phyloP scores from a whole-genome alignment of 2,329 filamentous ascomycete species.

The Cladorrhinum sp. region DNA sequence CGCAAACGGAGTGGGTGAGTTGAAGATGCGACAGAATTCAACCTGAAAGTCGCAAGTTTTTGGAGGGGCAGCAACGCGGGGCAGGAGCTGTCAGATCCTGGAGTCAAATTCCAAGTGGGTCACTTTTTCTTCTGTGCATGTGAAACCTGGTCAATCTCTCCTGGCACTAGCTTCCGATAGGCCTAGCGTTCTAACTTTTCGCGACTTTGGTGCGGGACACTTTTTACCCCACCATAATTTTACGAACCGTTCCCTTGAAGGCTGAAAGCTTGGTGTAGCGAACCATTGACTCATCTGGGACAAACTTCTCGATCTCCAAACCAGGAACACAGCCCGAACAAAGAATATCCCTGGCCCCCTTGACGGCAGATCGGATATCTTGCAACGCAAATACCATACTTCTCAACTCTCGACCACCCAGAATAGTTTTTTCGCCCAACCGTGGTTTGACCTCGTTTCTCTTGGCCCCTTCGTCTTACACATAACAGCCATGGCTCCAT shows the following conservation, averaged over 20 bases:
- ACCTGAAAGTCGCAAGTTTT: background rate
- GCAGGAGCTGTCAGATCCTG: background rate
- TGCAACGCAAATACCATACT: background rate
- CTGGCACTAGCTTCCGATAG: background rate
- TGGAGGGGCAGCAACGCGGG: background rate
- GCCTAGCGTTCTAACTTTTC: background rate
- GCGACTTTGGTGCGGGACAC: constrained; percentile 15
- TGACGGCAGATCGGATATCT: background rate
- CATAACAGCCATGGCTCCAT: constrained; percentile 50
- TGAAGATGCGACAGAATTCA: background rate
- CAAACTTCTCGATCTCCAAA: background rate
- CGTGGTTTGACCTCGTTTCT: background rate
- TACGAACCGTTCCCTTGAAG: constrained; percentile 9
- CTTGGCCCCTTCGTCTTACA: background rate
- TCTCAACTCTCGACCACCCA: background rate
- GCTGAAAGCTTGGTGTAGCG: constrained; percentile 14
- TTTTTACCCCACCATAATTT: constrained; percentile 23
- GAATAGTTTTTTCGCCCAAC: background rate
- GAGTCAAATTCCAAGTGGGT: background rate
- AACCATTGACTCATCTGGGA: constrained; percentile 13
- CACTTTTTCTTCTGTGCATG: background rate
- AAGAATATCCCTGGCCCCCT: background rate
- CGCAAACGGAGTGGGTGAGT: too few relatives aligned
- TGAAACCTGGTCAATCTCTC: background rate
- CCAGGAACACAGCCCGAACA: background rate